Evolutionary conservation across 306 rosid species (phyloP), one percentile per base, ranked within the genome.

Genomic region (Dryas drummondii): DNA sequence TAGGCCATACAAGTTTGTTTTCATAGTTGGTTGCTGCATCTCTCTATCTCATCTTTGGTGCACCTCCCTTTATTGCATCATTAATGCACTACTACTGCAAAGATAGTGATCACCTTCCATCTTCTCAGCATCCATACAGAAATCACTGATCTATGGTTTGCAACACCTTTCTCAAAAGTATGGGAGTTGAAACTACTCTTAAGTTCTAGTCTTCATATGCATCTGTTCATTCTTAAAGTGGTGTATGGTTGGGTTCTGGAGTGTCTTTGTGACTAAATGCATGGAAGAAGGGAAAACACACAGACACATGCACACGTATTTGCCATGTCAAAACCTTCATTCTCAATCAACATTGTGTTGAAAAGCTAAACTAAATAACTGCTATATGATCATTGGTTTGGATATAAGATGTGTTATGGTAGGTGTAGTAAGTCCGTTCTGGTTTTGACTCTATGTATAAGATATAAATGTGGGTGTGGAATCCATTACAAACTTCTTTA

Each of bases 401-500:
- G 40, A 22, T 40, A 62, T 13, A 61, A 16, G 40, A 58, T 58
- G 42, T 58, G 64, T 41, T 58, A 11, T 58, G 16, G 47, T 61
- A 40, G 48, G 67, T 15, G 2, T 32, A 32, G 67, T 40, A 40
- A 3, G 48, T 62, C 67, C 37, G 3, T 32, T 37, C 19, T 37
- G 51, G 47, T 71, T 50, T 17, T 12, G 67, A 13, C 7, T 19
- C 46, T 45, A 56, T 70, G 22, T 49, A 44, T 61, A 13, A 62
- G 68, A 19, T 5, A 7, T 60, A 78, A 54, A 44, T 65, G 16
- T 42, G 37, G 37, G 47, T 70, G 72, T 41, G 7, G 55, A 70
- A 14, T 65, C 51, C 70, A 64, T 76, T 66, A 14, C 27, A 44
- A 50, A 70, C 47, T 49, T 47, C 65, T 46, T 67, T 59, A 68